Conservation (phyloP, 768 basidiomycete genomes). For the Boletellus ananas region DNA sequence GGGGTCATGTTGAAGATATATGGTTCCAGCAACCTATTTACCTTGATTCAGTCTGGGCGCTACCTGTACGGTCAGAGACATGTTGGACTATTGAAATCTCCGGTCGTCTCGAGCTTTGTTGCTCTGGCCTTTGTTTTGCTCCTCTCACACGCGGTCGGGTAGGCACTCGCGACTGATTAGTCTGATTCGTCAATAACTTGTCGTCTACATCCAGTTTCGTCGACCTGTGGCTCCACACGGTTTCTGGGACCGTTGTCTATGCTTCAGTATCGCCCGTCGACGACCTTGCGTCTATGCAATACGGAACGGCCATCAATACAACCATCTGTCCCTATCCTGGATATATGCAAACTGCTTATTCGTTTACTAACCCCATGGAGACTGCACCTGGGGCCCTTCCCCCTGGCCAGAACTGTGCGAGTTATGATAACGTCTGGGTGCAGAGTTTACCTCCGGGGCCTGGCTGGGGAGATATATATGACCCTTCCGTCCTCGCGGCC, state of each 20-base stretch:
- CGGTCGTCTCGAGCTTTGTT: conserved; percentile 1
- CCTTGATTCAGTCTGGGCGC: not conserved
- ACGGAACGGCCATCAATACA: not conserved
- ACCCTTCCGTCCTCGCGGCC: not conserved
- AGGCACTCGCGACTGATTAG: not conserved
- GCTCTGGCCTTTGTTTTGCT: not conserved
- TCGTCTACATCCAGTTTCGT: not conserved
- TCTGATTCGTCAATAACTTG: not conserved
- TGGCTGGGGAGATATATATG: not conserved
- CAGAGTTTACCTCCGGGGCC: not conserved
- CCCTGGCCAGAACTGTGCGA: not conserved
- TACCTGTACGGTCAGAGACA: not conserved
- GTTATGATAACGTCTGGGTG: not conserved
- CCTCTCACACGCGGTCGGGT: conserved; percentile 2
- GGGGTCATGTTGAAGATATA: conserved; percentile 4
- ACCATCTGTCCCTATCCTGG: conserved; percentile 2
- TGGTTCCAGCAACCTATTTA: conserved; percentile 1
- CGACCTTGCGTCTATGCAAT: not conserved
- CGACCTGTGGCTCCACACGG: conserved; percentile 3
- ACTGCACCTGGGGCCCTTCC: not conserved
- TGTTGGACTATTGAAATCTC: not conserved
- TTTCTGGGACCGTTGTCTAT: conserved; percentile 1
- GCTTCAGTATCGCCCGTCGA: not conserved
- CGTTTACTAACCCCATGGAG: not conserved
- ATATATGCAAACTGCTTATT: not conserved